Conservation (phyloP, 202 grass and related monocot species). For the Brachypodium distachyon region DNA sequence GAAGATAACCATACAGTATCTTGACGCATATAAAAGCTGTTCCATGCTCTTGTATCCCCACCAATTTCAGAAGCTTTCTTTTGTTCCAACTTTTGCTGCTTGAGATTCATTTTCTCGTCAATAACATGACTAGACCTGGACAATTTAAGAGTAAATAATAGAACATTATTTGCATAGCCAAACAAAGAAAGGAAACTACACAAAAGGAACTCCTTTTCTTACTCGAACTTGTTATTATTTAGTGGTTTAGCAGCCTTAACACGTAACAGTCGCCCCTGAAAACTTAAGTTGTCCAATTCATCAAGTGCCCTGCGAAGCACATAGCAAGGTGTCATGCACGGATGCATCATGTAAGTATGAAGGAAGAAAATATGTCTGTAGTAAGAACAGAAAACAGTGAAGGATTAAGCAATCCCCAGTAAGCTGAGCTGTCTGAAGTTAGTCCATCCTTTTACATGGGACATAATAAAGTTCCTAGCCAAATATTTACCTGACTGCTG, state of each 20-base stretch:
- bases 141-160: conserved; percentile 26
- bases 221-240: conserved; percentile 73
- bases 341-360: conserved; percentile 11
- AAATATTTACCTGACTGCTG: conserved; percentile 68
- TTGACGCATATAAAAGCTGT: conserved; percentile 86
- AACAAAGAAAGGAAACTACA: conserved; percentile 11
- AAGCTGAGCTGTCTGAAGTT: background rate
- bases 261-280: conserved; percentile 80
- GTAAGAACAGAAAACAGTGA: background rate
- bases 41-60: conserved; percentile 91
- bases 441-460: background rate
- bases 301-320: conserved; percentile 59
- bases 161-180: background rate
- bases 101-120: conserved; percentile 66
- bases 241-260: conserved; percentile 82
- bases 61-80: conserved; percentile 78
- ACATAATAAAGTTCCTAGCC: background rate
- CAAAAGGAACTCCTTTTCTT: conserved; percentile 27
- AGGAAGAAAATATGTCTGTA: background rate
- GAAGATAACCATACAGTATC: conserved; percentile 65
- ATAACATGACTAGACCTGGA: conserved; percentile 50
- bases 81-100: conserved; percentile 63
- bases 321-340: background rate
- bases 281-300: conserved; percentile 96
- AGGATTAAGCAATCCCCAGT: background rate